These are phyloP conservation scores for Clitoria ternatea DNA, from an alignment of 306 rosid genomes.

Conservation along the genomic window DNA sequence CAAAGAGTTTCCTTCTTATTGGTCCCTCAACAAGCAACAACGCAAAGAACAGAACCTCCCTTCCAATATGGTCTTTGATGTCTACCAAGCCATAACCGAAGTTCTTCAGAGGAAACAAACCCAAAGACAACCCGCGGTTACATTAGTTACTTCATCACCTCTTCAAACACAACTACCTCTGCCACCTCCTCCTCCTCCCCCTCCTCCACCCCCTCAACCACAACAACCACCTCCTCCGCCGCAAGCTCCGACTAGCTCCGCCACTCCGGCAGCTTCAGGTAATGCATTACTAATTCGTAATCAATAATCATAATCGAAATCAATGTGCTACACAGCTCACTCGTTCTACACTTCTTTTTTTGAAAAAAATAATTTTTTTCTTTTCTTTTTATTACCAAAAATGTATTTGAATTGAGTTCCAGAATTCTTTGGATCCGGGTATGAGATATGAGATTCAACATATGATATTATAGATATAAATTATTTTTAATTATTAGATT, in stretches of 20 bases:
- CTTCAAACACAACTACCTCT: not conserved
- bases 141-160: conserved; percentile 16
- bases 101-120: conserved; percentile 48
- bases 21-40: conserved; percentile 52
- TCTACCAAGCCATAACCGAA: conserved; percentile 48
- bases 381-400: no score
- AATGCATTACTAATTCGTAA: conserved; percentile 20
- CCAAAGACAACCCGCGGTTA: conserved; percentile 16
- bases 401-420: no score
- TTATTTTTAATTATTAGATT: no score
- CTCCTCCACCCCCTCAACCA: not conserved
- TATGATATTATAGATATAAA: no score
- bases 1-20: conserved; percentile 43
- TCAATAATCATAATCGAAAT: no score
- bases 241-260: conserved; percentile 21
- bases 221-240: conserved; percentile 17
- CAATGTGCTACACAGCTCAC: conserved; percentile 31
- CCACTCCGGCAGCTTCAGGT: conserved; percentile 46
- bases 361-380: no score
- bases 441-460: no score
- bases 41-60: conserved; percentile 49
- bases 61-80: conserved; percentile 49
- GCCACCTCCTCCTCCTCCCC: not conserved
- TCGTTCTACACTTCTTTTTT: not conserved
- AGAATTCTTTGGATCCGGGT: no score